Percentiles rank a stretch among this genome's conserved stretches.
These are phyloP conservation scores for Trichoderma hamatum DNA, from an alignment of 2,329 filamentous ascomycete genomes.

Conservation along the genomic window DNA sequence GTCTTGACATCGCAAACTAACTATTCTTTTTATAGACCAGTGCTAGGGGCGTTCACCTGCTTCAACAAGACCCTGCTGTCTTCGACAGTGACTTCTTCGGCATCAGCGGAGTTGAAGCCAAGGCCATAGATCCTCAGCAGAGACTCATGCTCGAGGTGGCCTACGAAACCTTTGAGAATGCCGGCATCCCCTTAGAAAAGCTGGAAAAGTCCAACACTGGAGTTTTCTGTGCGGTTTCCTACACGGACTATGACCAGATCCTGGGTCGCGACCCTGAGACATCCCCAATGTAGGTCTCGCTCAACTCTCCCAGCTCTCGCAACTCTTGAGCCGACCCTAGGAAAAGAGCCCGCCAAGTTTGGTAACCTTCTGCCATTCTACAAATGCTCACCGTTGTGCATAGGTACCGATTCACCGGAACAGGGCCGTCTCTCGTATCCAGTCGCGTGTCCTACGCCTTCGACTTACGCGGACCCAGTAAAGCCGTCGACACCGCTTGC, in stretches of 20 bases:
- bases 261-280: slow-evolving; percentile 22
- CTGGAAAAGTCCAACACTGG: slow-evolving; percentile 25
- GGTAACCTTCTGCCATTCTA: neutral
- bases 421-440: slow-evolving; percentile 22
- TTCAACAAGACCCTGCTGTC: slow-evolving; percentile 25
- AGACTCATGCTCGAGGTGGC: slow-evolving; percentile 27
- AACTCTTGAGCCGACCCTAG: neutral
- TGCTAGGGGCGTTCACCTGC: slow-evolving; percentile 19
- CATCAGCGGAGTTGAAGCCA: slow-evolving; percentile 27
- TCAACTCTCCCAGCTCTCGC: neutral
- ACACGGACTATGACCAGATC: slow-evolving; percentile 23
- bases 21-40: slow-evolving; percentile 4
- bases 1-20: neutral
- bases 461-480: slow-evolving; percentile 28
- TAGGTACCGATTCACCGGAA: slow-evolving; percentile 26
- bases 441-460: slow-evolving; percentile 26
- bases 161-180: slow-evolving; percentile 28
- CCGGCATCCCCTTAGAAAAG: slow-evolving; percentile 15
- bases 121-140: slow-evolving; percentile 28
- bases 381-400: neutral
- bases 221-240: slow-evolving; percentile 24
- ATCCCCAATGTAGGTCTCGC: slow-evolving; percentile 20
- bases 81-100: slow-evolving; percentile 27
- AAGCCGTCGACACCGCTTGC: slow-evolving; percentile 43
- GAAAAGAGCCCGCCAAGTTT: neutral